Percentiles rank a stretch among this genome's conserved stretches.
Conservation (phyloP, 345 rosid genomes). For the Salix viminalis region DNA sequence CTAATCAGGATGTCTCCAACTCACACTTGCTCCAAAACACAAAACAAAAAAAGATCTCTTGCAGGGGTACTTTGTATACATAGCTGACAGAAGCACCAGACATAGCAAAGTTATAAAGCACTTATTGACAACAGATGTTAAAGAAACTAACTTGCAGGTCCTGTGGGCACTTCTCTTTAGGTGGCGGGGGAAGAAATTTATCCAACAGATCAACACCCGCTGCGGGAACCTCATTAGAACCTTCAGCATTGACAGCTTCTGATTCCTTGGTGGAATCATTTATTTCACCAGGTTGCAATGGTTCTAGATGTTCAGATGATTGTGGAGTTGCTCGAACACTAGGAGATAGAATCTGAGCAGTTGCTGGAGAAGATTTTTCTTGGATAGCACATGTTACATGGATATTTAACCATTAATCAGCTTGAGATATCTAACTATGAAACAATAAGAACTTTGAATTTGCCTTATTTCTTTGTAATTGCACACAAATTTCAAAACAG, state of each 20-base stretch:
- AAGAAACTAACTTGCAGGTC: slow-evolving; percentile 69
- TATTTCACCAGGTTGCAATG: slow-evolving; percentile 29
- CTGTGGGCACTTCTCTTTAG: slow-evolving; percentile 61
- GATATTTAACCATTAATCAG: not conserved
- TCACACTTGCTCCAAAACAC: not conserved
- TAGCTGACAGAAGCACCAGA: not conserved
- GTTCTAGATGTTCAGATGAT: slow-evolving; percentile 41
- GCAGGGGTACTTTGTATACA: not conserved
- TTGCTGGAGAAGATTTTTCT: slow-evolving; percentile 30
- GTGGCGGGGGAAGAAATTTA: slow-evolving; percentile 66
- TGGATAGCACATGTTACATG: slow-evolving; percentile 34
- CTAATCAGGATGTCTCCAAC: not conserved
- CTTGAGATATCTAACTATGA: not conserved
- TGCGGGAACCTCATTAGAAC: slow-evolving; percentile 21
- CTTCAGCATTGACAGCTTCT: slow-evolving; percentile 32
- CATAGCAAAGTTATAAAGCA: not conserved
- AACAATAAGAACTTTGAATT: not conserved
- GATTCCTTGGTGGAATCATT: slow-evolving; percentile 29
- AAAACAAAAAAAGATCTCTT: not conserved
- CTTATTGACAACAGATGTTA: not conserved
- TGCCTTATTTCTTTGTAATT: not conserved
- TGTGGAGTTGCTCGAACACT: slow-evolving; percentile 43
- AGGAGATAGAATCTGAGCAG: slow-evolving; percentile 40
- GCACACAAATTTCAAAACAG: not conserved
- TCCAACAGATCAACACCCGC: slow-evolving; percentile 56